Evolutionary conservation across 805 yeast genomes (phyloP).

Genomic region (Wickerhamiella australiensis): DNA sequence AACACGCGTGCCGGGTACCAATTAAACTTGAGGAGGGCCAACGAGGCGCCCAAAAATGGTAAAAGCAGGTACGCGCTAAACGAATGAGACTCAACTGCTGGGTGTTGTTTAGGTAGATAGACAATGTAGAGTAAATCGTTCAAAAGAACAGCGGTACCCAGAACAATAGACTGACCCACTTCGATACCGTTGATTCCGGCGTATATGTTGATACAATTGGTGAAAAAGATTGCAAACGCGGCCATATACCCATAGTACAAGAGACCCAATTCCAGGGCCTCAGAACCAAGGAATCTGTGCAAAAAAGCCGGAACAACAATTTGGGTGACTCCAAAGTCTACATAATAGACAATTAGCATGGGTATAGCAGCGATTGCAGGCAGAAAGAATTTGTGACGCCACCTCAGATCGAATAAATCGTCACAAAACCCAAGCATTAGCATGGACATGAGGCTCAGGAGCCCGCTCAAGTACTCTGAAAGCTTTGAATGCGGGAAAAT

Average conservation of each 20-base stretch:
- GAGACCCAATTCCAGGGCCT: slow-evolving; percentile 58
- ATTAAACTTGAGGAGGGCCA: slow-evolving; percentile 64
- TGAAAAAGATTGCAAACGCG: slow-evolving; percentile 81
- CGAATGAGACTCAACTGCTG: slow-evolving; percentile 70
- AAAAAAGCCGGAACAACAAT: slow-evolving; percentile 70
- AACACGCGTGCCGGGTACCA: slow-evolving; percentile 88
- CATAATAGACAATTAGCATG: slow-evolving; percentile 75
- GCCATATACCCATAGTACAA: slow-evolving; percentile 85
- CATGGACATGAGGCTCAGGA: slow-evolving; percentile 73
- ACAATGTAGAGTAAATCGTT: slow-evolving; percentile 64
- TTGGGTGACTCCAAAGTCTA: slow-evolving; percentile 85
- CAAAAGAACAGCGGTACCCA: slow-evolving; percentile 54
- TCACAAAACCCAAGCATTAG: slow-evolving; percentile 80
- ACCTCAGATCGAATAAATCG: slow-evolving; percentile 87
- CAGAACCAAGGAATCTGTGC: slow-evolving; percentile 20
- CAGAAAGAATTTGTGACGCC: slow-evolving; percentile 93
- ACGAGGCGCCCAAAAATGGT: slow-evolving; percentile 78
- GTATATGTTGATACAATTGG: slow-evolving; percentile 86
- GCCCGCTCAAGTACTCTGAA: slow-evolving; percentile 75
- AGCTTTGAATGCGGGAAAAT: slow-evolving; percentile 63
- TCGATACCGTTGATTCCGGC: slow-evolving; percentile 97
- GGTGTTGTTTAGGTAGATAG: slow-evolving; percentile 33
- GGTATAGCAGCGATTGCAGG: slow-evolving; percentile 95
- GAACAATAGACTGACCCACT: slow-evolving; percentile 82
- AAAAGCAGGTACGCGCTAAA: slow-evolving; percentile 66